Evolutionary conservation across 208 protist species (phyloP).

Genomic region (Crithidia acanthocephali): DNA sequence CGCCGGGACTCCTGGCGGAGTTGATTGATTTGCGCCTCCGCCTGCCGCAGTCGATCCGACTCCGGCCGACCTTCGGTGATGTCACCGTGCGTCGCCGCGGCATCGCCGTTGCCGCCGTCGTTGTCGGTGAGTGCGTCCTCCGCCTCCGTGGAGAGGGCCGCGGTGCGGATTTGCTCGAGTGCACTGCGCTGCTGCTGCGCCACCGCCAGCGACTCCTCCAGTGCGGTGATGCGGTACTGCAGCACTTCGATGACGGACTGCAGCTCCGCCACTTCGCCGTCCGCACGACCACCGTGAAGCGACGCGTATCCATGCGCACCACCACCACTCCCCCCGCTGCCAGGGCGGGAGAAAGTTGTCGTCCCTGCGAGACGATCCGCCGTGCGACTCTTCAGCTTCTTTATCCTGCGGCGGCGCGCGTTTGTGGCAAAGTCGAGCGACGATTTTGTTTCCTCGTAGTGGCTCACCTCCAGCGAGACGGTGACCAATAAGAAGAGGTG

Average conservation of each 20-base stretch:
- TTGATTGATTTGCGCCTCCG: neutral
- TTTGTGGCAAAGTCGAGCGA: slow-evolving; percentile 76
- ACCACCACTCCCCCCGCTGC: neutral
- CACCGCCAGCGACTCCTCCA: slow-evolving; percentile 27
- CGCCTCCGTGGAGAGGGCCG: neutral
- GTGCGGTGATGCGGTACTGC: slow-evolving; percentile 17
- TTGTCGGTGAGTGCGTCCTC: neutral
- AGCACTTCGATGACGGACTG: slow-evolving; percentile 22
- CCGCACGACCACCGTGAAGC: neutral
- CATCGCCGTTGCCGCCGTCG: neutral
- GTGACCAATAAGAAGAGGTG: slow-evolving; percentile 78
- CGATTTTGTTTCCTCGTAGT: slow-evolving; percentile 66
- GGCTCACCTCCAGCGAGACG: slow-evolving; percentile 61
- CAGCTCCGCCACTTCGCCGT: slow-evolving; percentile 10
- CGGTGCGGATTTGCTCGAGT: neutral
- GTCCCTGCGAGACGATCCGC: slow-evolving; percentile 28
- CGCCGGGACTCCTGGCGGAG: slow-evolving; percentile 19
- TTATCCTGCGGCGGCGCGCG: slow-evolving; percentile 53
- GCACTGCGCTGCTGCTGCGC: slow-evolving; percentile 23
- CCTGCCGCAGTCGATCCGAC: slow-evolving; percentile 3
- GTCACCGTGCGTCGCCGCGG: neutral
- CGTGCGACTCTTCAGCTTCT: slow-evolving; percentile 37
- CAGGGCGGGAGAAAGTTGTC: neutral
- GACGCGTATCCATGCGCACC: neutral
- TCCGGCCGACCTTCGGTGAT: no score